Evolutionary conservation across 2,329 filamentous ascomycete genomes (phyloP).

Genomic region (Xylariaceae sp.): DNA sequence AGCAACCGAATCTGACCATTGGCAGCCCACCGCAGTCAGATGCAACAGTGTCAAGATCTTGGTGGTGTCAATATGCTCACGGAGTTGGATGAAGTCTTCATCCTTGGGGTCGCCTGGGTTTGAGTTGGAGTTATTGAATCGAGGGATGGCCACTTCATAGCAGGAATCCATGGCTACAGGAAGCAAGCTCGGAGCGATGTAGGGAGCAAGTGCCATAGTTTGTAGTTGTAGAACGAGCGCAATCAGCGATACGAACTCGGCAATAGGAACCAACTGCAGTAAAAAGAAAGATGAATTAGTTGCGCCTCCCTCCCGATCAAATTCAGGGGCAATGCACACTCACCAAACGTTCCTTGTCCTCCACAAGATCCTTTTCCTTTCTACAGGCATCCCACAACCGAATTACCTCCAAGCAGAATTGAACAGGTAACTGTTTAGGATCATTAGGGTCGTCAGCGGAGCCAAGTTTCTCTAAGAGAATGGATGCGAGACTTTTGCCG

Average conservation of each 20-base stretch:
- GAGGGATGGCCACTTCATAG: constrained; percentile 52
- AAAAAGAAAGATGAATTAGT: background rate
- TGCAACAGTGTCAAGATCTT: constrained; percentile 63
- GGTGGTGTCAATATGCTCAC: constrained; percentile 55
- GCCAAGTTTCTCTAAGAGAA: constrained; percentile 63
- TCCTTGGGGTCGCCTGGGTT: constrained; percentile 46
- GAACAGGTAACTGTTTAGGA: constrained; percentile 53
- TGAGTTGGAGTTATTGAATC: constrained; percentile 44
- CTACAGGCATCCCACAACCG: constrained; percentile 64
- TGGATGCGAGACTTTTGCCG: constrained; percentile 56
- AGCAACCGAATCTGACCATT: constrained; percentile 32
- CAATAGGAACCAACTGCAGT: constrained; percentile 54
- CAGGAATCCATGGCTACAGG: constrained; percentile 55
- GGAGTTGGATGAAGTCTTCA: constrained; percentile 40
- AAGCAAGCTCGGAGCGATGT: constrained; percentile 53
- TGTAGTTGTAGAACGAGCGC: constrained; percentile 59
- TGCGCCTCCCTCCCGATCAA: background rate
- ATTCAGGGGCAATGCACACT: constrained; percentile 20
- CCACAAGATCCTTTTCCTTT: constrained; percentile 43
- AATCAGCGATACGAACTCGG: constrained; percentile 59
- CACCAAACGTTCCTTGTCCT: constrained; percentile 12
- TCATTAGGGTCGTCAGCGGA: constrained; percentile 45
- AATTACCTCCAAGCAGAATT: constrained; percentile 60
- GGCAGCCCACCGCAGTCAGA: constrained; percentile 55
- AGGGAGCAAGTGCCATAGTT: constrained; percentile 52